A percentile compares a stretch with the other conserved stretches of the same genome.
phyloP scores from a whole-genome alignment of 2,329 filamentous ascomycete genomes.

The Coniella vitis region DNA sequence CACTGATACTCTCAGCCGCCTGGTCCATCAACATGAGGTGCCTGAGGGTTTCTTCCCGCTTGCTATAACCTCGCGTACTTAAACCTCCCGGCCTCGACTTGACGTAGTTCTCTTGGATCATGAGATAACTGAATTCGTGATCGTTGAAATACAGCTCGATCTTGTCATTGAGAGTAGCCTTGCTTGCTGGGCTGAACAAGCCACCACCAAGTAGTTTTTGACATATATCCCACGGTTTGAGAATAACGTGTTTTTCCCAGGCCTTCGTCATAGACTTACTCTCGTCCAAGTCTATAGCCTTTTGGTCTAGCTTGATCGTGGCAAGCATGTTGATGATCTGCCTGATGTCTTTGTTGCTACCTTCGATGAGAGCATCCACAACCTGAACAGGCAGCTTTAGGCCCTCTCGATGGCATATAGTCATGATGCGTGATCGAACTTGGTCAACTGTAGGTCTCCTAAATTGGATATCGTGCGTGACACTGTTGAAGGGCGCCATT shows the following conservation, averaged over 20 bases:
- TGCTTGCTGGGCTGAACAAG: constrained; percentile 77
- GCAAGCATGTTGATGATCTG: constrained; percentile 99
- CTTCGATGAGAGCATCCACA: constrained; percentile 90
- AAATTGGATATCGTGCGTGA: constrained; percentile 80
- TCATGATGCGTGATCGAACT: constrained; percentile 87
- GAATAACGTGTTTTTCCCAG: constrained; percentile 94
- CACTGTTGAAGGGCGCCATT: constrained; percentile 95
- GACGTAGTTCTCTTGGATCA: constrained; percentile 98
- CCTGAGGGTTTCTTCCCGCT: constrained; percentile 69
- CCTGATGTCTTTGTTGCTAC: constrained; percentile 89
- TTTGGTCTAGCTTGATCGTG: constrained; percentile 82
- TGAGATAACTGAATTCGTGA: constrained; percentile 92
- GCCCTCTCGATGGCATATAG: constrained; percentile 87
- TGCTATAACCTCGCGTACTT: constrained; percentile 49
- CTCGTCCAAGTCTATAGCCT: constrained; percentile 73
- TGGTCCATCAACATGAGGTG: constrained; percentile 78
- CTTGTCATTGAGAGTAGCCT: constrained; percentile 89
- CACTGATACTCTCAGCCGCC: constrained; percentile 92
- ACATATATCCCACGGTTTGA: constrained; percentile 98
- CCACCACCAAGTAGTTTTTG: constrained; percentile 84
- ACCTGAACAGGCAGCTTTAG: constrained; percentile 77
- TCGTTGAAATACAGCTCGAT: constrained; percentile 99
- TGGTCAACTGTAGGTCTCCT: constrained; percentile 83
- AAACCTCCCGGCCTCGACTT: constrained; percentile 68
- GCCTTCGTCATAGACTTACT: constrained; percentile 93